Evolutionary conservation across 305 asterid species (phyloP).

Genomic region (Rubia balearica): DNA sequence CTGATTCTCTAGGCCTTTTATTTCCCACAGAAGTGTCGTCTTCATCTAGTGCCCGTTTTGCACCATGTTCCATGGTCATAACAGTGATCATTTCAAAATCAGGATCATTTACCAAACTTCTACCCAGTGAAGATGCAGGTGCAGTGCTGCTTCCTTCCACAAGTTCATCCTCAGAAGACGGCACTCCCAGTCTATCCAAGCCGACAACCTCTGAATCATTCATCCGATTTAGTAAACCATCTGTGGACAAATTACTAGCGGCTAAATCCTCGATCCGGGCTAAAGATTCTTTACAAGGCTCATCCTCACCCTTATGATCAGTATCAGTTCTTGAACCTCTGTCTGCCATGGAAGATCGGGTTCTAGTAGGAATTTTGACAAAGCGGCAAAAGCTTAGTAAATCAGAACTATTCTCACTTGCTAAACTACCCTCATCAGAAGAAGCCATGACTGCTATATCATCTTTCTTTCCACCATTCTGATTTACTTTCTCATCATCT

Average conservation of each 20-base stretch:
- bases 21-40: slow-evolving; percentile 34
- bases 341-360: slow-evolving; percentile 37
- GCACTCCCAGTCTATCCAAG: slow-evolving; percentile 28
- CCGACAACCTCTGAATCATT: slow-evolving; percentile 25
- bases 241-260: slow-evolving; percentile 33
- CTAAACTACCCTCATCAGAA: slow-evolving; percentile 26
- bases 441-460: slow-evolving; percentile 21
- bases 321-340: slow-evolving; percentile 31
- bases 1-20: slow-evolving; percentile 60
- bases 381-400: slow-evolving; percentile 53
- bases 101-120: slow-evolving; percentile 32
- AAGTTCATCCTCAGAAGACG: slow-evolving; percentile 28
- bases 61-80: slow-evolving; percentile 39
- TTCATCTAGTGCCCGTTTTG: slow-evolving; percentile 51
- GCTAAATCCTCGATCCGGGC: slow-evolving; percentile 30
- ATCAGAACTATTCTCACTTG: slow-evolving; percentile 24
- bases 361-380: slow-evolving; percentile 55
- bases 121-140: slow-evolving; percentile 32
- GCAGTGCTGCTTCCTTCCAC: slow-evolving; percentile 22
- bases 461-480: slow-evolving; percentile 24
- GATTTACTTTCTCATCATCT: slow-evolving; percentile 30
- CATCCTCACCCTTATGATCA: slow-evolving; percentile 27
- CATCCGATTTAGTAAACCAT: slow-evolving; percentile 34
- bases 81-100: slow-evolving; percentile 38
- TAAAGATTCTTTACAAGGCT: slow-evolving; percentile 39